Conservation (phyloP, 2,329 filamentous ascomycete genomes). For the Aspergillus vadensis region DNA sequence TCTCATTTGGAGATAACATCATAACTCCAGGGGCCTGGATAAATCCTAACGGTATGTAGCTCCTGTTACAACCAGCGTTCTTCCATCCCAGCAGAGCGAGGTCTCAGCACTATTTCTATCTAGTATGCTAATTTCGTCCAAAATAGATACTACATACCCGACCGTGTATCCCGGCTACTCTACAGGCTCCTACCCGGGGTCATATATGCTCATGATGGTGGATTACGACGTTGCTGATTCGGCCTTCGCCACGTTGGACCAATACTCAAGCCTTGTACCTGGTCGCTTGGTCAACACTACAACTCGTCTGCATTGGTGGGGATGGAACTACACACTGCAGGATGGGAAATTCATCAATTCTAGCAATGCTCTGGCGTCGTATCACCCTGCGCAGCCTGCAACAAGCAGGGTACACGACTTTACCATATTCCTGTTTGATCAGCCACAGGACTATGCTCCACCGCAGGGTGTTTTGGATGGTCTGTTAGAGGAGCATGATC, state of each 20-base stretch:
- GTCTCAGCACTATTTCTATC: too few species aligned
- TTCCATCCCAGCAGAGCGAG: too few species aligned
- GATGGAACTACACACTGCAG: not conserved
- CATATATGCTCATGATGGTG: not conserved
- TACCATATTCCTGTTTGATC: not conserved
- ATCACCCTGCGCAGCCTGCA: not conserved
- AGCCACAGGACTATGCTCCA: not conserved
- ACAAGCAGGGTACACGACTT: not conserved
- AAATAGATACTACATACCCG: not conserved
- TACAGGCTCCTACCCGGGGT: not conserved
- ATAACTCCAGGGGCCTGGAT: not conserved
- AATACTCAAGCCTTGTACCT: not conserved
- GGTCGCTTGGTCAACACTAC: not conserved
- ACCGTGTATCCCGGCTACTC: not conserved
- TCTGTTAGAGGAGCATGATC: not conserved
- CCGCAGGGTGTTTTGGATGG: not conserved
- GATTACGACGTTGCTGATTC: not conserved
- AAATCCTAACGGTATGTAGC: not conserved
- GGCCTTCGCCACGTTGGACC: not conserved
- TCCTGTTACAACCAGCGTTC: too few species aligned
- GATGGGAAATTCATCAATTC: not conserved
- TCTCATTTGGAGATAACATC: not conserved
- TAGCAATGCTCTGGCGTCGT: not conserved
- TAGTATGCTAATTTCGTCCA: not conserved
- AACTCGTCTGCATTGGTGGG: constrained; percentile 2